Base-by-base conservation (phyloP, 2,329 filamentous ascomycete genomes). In the Colletotrichum falcatum region DNA sequence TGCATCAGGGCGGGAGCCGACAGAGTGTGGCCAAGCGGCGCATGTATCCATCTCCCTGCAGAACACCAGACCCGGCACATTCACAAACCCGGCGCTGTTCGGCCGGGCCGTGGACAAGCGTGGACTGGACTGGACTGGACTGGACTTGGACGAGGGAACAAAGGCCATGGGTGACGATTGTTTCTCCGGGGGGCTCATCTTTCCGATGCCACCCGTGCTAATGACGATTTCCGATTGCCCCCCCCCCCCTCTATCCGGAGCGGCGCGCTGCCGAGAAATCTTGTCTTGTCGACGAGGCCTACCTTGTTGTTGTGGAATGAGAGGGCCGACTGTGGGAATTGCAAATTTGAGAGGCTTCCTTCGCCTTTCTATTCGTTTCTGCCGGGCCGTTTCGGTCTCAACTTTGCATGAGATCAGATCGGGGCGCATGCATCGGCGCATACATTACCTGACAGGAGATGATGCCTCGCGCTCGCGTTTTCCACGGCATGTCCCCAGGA, bases 171-270 rank as follows among this genome's bases (percentile, higher is more conserved):
- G 30, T 30, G 42, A 42, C 39, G 14, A 39, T 12, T 55, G 56
- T 61, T 70, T 70, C 55, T 65, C 56, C 37, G 46, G 49, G 46
- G 49, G 53, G 28, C 46, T 26, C 58, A 23, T 44, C 51, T 28
- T 23, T 23, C 42, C 30, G 7, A 42, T 20, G 16, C 8, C 39
- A 20, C 6, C 39, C 5, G 39, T 42, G 39, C 39, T 39, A 39
- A n/a, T 18, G 14, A 14, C 37, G 14, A 39, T 16, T 39, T 39
- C 14, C 14, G 14, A 39, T 8, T 39, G 16, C 37, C 35, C 35
- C 35, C 11, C 35, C 12, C 35, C 30, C 37, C 16, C 42, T 48
- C 23, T 46, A 49, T 20, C 16, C 16, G 39, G 39, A 42, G 16
- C 39, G 39, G 12, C 39, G 39, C 26, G 54, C 23, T 33, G 16